Conservation (phyloP, 768 basidiomycete species). For the Thelephora ganbajun region DNA sequence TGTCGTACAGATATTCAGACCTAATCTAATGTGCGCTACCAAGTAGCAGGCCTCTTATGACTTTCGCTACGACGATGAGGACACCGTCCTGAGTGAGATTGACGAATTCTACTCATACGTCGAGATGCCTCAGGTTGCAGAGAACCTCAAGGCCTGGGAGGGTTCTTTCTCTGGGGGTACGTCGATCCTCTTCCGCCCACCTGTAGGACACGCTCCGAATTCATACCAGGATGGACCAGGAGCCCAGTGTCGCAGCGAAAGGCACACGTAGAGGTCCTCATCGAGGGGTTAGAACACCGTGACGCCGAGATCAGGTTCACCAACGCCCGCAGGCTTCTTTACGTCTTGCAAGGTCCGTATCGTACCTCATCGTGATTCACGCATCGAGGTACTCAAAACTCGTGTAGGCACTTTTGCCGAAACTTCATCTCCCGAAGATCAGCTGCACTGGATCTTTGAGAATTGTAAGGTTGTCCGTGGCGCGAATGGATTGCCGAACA, state of each 20-base stretch:
- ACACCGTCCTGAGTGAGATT: constrained; percentile 90
- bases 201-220: constrained; percentile 9
- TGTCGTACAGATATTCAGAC: constrained; percentile 1
- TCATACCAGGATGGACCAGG: constrained; percentile 62
- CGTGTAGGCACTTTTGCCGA: constrained; percentile 75
- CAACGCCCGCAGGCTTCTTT: constrained; percentile 77
- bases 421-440: constrained; percentile 84
- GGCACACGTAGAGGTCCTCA: constrained; percentile 62
- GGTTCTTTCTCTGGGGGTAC: constrained; percentile 68
- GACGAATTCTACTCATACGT: constrained; percentile 98
- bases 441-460: constrained; percentile 91
- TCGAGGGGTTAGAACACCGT: constrained; percentile 81
- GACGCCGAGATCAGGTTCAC: constrained; percentile 76
- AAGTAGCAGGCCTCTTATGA: constrained; percentile 75
- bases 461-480: constrained; percentile 79
- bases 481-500: constrained; percentile 69
- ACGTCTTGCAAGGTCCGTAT: constrained; percentile 76
- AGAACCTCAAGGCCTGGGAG: constrained; percentile 81
- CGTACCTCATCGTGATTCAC: neutral
- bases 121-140: constrained; percentile 82
- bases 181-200: constrained; percentile 11
- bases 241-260: constrained; percentile 46
- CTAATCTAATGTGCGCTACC: constrained; percentile 10
- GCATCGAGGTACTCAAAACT: neutral
- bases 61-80: constrained; percentile 92